A percentile compares a stretch with the other conserved stretches of the same genome.
Evolutionary conservation across 2,329 filamentous ascomycete species (phyloP).

Genomic region (Diaporthe vaccinii): DNA sequence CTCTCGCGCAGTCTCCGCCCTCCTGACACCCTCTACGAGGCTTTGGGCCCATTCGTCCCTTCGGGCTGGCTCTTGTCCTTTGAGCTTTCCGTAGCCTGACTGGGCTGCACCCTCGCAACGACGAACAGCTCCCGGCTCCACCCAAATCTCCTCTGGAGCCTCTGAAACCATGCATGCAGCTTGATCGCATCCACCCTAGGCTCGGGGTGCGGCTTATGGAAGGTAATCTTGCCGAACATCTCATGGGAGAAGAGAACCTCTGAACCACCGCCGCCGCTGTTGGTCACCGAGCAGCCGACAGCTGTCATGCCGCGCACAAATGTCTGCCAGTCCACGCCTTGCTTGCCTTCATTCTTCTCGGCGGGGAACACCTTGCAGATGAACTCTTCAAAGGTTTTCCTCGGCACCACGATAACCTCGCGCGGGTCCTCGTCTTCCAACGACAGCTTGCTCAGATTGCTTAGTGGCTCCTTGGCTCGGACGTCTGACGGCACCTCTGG

Average conservation of each 20-base stretch:
- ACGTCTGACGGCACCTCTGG: not conserved
- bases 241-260: slow-evolving; percentile 14
- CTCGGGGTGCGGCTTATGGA: not conserved
- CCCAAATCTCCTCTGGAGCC: not conserved
- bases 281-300: not conserved
- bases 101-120: no score
- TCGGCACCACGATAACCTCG: not conserved
- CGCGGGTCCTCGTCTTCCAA: not conserved
- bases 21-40: not conserved
- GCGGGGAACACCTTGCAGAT: not conserved
- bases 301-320: not conserved
- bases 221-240: not conserved
- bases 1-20: not conserved
- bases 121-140: not conserved
- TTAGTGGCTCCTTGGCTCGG: not conserved
- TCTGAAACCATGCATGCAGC: not conserved
- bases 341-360: not conserved
- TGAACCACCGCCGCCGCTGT: not conserved
- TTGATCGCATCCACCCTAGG: not conserved
- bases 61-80: not conserved
- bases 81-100: not conserved
- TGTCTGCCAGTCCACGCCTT: not conserved
- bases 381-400: not conserved
- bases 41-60: not conserved
- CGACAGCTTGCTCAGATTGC: not conserved